Conservation (phyloP, 2,329 filamentous ascomycete genomes). For the Xenoacremonium recifei region DNA sequence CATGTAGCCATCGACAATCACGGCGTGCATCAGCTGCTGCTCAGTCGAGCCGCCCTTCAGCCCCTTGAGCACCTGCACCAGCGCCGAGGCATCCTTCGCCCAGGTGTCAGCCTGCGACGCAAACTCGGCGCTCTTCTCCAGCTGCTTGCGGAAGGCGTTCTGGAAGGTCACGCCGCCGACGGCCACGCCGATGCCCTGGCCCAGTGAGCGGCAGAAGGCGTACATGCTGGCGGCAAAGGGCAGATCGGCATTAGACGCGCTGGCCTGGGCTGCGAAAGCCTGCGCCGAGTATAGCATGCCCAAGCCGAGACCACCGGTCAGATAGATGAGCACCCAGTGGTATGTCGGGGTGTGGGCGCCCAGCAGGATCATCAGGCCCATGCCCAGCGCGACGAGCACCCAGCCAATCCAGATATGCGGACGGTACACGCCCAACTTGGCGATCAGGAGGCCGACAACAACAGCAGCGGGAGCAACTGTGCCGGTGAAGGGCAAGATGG, state of each 20-base stretch:
- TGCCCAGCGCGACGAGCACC: constrained; percentile 56
- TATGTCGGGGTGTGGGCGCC: constrained; percentile 46
- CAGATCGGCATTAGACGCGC: constrained; percentile 37
- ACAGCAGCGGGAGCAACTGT: constrained; percentile 62
- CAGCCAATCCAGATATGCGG: constrained; percentile 63
- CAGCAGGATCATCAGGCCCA: constrained; percentile 54
- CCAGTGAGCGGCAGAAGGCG: constrained; percentile 59
- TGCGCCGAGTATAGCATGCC: constrained; percentile 65
- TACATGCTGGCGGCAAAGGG: constrained; percentile 59
- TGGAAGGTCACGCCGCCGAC: constrained; percentile 69
- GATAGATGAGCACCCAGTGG: constrained; percentile 60
- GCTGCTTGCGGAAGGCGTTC: constrained; percentile 55
- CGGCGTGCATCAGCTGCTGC: constrained; percentile 16
- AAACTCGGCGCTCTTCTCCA: constrained; percentile 47
- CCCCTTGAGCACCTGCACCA: constrained; percentile 45
- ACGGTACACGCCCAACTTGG: constrained; percentile 57
- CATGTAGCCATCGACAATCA: constrained; percentile 32
- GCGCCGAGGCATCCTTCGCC: constrained; percentile 55
- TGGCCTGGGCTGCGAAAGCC: constrained; percentile 60
- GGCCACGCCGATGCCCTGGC: constrained; percentile 64
- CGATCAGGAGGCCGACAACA: constrained; percentile 53
- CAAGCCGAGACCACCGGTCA: constrained; percentile 58
- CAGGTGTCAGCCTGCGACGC: constrained; percentile 42
- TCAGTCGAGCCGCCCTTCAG: constrained; percentile 46
- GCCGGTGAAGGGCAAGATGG: constrained; percentile 57